Percentiles rank a stretch among this genome's conserved stretches.
Evolutionary conservation across 441 rosid species (phyloP).

Genomic region (Aleurites moluccanus): DNA sequence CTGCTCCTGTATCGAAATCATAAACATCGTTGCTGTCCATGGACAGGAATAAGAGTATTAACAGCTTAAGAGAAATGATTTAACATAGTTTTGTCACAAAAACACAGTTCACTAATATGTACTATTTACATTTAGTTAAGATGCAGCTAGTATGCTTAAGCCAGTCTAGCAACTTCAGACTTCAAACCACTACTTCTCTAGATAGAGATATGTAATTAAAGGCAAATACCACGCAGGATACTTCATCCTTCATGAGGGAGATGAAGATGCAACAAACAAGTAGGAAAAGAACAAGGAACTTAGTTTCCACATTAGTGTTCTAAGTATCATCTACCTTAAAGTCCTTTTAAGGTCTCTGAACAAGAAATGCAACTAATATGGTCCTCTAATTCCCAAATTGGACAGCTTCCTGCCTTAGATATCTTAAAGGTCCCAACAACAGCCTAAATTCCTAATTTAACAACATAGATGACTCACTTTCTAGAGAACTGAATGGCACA

Average conservation of each 20-base stretch:
- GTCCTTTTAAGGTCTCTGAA: not conserved
- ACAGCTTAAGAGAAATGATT: conserved; percentile 7
- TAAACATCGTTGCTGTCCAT: conserved; percentile 88
- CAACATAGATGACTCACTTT: not conserved
- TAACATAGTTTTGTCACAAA: not conserved
- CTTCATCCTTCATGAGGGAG: not conserved
- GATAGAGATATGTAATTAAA: not conserved
- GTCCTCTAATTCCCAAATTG: not conserved
- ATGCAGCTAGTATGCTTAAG: not conserved
- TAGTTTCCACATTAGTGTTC: not conserved
- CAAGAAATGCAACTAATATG: not conserved
- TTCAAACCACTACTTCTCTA: not conserved
- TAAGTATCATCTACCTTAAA: not conserved
- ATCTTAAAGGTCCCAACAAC: not conserved
- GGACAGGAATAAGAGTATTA: conserved; percentile 25
- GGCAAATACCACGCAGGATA: not conserved
- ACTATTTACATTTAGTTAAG: not conserved
- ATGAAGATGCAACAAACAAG: not conserved
- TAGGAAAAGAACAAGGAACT: not conserved
- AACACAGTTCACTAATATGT: not conserved
- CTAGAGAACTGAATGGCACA: not conserved
- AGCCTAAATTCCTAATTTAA: not conserved
- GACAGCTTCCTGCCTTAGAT: not conserved
- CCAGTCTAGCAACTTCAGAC: not conserved
- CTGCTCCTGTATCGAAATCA: conserved; percentile 96